Evolutionary conservation across 768 basidiomycete genomes (phyloP).

Genomic region (Serendipita indica): DNA sequence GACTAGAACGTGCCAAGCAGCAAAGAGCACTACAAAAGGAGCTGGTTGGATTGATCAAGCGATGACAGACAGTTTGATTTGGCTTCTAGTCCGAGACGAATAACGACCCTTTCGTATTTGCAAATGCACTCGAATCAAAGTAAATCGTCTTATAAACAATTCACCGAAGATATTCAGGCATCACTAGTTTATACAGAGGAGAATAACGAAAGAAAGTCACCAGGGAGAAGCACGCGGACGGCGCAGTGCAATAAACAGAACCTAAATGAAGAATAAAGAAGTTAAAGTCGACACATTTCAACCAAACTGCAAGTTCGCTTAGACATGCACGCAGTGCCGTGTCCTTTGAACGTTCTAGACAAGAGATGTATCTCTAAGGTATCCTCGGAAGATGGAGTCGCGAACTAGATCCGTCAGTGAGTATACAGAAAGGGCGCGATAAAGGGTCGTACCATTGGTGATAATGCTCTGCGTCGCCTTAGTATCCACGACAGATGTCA

Average conservation of each 20-base stretch:
- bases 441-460: no score
- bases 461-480: conserved; percentile 68
- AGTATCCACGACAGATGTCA: conserved; percentile 33
- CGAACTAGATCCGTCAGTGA: conserved; percentile 12
- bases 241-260: no score
- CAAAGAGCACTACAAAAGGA: conserved; percentile 85
- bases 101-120: not conserved
- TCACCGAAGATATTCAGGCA: not conserved
- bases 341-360: conserved; percentile 37
- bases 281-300: no score
- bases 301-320: no score
- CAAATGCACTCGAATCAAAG: not conserved
- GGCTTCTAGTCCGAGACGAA: conserved; percentile 24
- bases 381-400: conserved; percentile 63
- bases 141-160: not conserved
- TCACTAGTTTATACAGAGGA: no score
- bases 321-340: no score
- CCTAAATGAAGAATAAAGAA: no score
- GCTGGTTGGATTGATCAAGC: conserved; percentile 69
- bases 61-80: no score
- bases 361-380: conserved; percentile 54
- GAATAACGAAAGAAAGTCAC: no score
- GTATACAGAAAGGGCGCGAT: not conserved
- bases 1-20: conserved; percentile 64
- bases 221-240: no score